Evolutionary conservation across 2,329 filamentous ascomycete genomes (phyloP), one percentile per base, ranked within the genome.

Genomic region (Neonectria sp.): DNA sequence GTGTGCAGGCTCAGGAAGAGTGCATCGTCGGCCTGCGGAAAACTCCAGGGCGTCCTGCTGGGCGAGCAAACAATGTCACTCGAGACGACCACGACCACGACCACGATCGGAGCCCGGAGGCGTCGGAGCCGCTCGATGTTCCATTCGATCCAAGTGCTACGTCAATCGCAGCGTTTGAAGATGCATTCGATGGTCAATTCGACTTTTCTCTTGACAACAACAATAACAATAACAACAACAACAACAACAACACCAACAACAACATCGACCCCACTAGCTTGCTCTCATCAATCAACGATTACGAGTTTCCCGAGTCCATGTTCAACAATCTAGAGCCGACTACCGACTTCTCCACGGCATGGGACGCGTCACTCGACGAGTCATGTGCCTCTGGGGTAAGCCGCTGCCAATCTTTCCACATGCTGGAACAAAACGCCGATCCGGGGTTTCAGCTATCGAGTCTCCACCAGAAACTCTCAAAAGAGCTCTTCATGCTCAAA

Each of bases 401-500:
- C n/a, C 40, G n/a, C 40, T 45, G 40, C n/a, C 40, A 24, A 21
- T 21, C 40, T 9, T 45, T 24, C 40, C 40, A 45, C 40, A 45
- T 45, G 40, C 40, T 45, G n/a, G 40, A 45, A 45, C 40, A 45
- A 45, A 24, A 45, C 40, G 40, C 40, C 40, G 40, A 45, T 45
- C 12, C 40, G n/a, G 40, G 40, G 21, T 45, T 45, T 45, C 40
- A 21, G 17, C 21, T 45, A 45, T 45, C 40, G 17, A 45, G 40
- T 21, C 40, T 45, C n/a, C 40, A 45, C 5, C 40, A 45, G n/a
- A 45, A 45, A 45, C 40, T 45, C 17, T 45, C 40, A 45, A 45
- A 45, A 45, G 40, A 45, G n/a, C 40, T 45, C n/a, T 45, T 45
- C 40, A 45, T 45, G 40, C n/a, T 45, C 40, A 45, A 45, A 45